Evolutionary conservation across 225 moss, liverwort and hornwort species (phyloP).

Genomic region (Marchantia paleacea): DNA sequence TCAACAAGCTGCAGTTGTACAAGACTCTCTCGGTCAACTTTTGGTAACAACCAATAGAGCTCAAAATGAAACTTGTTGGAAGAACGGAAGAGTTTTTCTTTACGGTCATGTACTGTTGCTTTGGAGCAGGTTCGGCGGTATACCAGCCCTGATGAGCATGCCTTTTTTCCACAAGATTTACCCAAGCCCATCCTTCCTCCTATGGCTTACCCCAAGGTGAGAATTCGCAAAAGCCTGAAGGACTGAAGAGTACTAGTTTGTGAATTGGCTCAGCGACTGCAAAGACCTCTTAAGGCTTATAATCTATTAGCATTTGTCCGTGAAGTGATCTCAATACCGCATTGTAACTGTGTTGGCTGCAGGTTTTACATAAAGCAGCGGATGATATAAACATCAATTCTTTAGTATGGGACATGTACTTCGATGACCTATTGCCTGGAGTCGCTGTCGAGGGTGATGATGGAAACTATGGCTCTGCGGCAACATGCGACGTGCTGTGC

Average conservation of each 20-base stretch:
- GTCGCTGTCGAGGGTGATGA: constrained; percentile 76
- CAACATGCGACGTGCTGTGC: constrained; percentile 83
- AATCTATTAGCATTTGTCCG: background rate
- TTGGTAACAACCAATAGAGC: too few relatives aligned
- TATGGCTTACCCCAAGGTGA: constrained; percentile 55
- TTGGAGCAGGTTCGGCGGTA: constrained; percentile 70
- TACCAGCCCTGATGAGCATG: constrained; percentile 79
- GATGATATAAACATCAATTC: constrained; percentile 80
- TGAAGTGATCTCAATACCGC: background rate
- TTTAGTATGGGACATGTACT: constrained; percentile 74
- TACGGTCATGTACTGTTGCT: background rate
- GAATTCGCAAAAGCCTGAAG: background rate
- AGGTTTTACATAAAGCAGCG: constrained; percentile 73
- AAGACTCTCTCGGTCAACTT: too few relatives aligned
- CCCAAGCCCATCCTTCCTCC: constrained; percentile 66
- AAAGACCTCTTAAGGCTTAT: background rate
- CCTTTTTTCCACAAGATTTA: constrained; percentile 64
- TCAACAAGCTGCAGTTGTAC: too few relatives aligned
- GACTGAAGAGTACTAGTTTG: background rate
- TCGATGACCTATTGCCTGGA: constrained; percentile 65
- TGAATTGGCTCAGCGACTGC: background rate
- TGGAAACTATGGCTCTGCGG: constrained; percentile 85
- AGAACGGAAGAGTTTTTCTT: background rate
- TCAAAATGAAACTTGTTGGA: background rate
- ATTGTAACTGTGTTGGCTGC: background rate